Evolutionary conservation across 2,329 filamentous ascomycete species (phyloP).

Genomic region (Calonectria ilicicola): DNA sequence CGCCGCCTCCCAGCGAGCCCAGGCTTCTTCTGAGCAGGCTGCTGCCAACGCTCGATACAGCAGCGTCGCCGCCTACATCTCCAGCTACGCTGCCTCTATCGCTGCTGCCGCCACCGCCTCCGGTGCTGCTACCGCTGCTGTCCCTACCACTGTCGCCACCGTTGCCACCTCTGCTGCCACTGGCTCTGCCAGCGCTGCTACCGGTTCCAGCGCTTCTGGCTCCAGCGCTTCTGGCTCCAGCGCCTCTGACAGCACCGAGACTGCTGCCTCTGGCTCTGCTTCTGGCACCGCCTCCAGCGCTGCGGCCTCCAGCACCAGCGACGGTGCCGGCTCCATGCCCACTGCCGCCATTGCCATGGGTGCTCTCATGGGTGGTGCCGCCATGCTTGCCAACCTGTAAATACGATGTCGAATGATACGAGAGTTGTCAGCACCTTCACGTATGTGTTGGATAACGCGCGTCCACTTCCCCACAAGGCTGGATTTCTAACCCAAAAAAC

Average conservation of each 20-base stretch:
- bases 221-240: not conserved
- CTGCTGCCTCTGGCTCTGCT: not conserved
- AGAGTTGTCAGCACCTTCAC: not conserved
- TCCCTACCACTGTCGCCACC: not conserved
- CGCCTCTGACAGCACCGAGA: slow-evolving; percentile 4
- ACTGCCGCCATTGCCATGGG: slow-evolving; percentile 20
- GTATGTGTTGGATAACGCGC: slow-evolving; percentile 4
- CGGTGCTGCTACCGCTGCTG: not conserved
- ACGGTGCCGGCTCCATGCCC: slow-evolving; percentile 16
- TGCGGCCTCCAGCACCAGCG: slow-evolving; percentile 11
- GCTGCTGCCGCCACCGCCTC: not conserved
- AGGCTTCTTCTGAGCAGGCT: slow-evolving; percentile 5
- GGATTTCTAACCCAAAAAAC: not conserved
- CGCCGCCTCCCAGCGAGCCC: not conserved
- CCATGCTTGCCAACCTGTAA: slow-evolving; percentile 21
- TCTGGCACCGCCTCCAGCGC: not conserved
- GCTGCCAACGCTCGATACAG: not conserved
- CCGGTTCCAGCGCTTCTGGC: not conserved
- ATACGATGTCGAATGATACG: not conserved
- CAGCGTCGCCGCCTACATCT: slow-evolving; percentile 12
- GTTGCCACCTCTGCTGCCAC: not conserved
- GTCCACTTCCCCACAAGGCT: slow-evolving; percentile 8
- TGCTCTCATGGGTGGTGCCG: slow-evolving; percentile 21
- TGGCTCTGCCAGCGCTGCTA: not conserved
- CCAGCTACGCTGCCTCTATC: slow-evolving; percentile 9